phyloP scores from a whole-genome alignment of 768 basidiomycete genomes.

The Leccinum subtestaceum region DNA sequence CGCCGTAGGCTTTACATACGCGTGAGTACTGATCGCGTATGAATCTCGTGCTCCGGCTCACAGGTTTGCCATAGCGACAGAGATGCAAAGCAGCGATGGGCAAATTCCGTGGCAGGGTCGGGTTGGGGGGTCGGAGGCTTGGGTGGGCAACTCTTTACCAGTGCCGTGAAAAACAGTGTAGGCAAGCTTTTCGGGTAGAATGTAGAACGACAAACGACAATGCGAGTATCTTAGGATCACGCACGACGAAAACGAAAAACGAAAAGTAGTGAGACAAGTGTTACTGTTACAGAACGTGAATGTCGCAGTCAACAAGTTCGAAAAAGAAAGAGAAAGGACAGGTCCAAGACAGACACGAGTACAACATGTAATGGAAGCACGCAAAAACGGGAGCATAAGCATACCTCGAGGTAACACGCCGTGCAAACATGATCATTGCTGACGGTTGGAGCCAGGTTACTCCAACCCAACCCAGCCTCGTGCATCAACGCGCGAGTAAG shows the following conservation, averaged over 20 bases:
- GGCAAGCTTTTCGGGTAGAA: constrained; percentile 66
- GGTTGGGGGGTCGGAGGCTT: constrained; percentile 80
- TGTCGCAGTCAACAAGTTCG: constrained; percentile 12
- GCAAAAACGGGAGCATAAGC: constrained; percentile 17
- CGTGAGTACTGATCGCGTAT: constrained; percentile 47
- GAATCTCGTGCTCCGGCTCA: constrained; percentile 12
- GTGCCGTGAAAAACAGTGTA: constrained; percentile 79
- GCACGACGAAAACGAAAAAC: constrained; percentile 4
- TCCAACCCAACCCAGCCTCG: constrained; percentile 72
- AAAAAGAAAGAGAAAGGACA: not conserved
- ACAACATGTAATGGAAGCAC: constrained; percentile 23
- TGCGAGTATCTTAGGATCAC: constrained; percentile 9
- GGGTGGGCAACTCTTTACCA: constrained; percentile 79
- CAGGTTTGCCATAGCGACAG: constrained; percentile 55
- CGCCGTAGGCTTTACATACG: constrained; percentile 94
- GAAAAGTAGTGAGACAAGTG: constrained; percentile 7
- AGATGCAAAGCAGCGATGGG: constrained; percentile 93
- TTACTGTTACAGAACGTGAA: constrained; percentile 33
- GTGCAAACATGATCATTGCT: constrained; percentile 7
- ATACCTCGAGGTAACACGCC: constrained; percentile 8
- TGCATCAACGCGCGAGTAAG: constrained; percentile 79
- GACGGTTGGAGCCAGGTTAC: constrained; percentile 20
- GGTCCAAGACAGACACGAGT: constrained; percentile 28
- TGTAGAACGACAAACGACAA: constrained; percentile 11
- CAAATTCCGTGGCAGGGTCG: constrained; percentile 64